Evolutionary conservation across 352 stramenopile genomes (phyloP).

Genomic region (Pythium myriotylum): DNA sequence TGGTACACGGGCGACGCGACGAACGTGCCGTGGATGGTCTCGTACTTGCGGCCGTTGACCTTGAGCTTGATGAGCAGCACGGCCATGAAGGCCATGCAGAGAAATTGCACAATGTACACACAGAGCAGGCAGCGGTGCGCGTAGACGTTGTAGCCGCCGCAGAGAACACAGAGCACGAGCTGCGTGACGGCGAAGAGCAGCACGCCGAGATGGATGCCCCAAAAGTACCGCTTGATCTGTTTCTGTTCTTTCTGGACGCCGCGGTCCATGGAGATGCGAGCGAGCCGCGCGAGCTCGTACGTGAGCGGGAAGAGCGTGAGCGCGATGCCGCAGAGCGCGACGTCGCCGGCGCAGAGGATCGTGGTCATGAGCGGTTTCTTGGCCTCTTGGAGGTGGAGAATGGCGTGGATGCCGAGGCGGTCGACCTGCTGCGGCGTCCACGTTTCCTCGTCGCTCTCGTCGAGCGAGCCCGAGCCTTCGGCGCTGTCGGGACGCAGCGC

Average conservation of each 20-base stretch:
- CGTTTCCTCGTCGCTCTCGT: constrained; percentile 13
- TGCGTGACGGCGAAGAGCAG: constrained; percentile 35
- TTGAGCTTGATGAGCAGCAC: constrained; percentile 51
- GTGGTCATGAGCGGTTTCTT: constrained; percentile 33
- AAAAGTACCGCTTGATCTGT: constrained; percentile 45
- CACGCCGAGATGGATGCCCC: constrained; percentile 29
- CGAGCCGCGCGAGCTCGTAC: constrained; percentile 64
- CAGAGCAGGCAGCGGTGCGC: constrained; percentile 43
- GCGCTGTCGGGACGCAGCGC: constrained; percentile 1
- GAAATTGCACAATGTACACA: constrained; percentile 53
- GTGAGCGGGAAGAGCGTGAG: constrained; percentile 60
- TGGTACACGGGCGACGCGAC: constrained; percentile 66
- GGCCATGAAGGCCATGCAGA: constrained; percentile 58
- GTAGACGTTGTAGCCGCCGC: constrained; percentile 53
- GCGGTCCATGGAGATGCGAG: constrained; percentile 65
- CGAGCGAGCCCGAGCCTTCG: not conserved
- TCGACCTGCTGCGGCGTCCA: constrained; percentile 37
- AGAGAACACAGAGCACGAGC: constrained; percentile 31
- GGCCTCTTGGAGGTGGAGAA: constrained; percentile 25
- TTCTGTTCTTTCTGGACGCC: constrained; percentile 42
- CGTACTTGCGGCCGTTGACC: constrained; percentile 52
- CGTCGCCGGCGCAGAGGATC: constrained; percentile 50
- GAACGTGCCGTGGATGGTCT: constrained; percentile 67
- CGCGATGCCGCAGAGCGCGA: constrained; percentile 52
- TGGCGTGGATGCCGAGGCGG: constrained; percentile 52